A percentile compares a stretch with the other conserved stretches of the same genome.
Conservation (phyloP, 495 filamentous ascomycete species). For the Hypoxylon fuscum region DNA sequence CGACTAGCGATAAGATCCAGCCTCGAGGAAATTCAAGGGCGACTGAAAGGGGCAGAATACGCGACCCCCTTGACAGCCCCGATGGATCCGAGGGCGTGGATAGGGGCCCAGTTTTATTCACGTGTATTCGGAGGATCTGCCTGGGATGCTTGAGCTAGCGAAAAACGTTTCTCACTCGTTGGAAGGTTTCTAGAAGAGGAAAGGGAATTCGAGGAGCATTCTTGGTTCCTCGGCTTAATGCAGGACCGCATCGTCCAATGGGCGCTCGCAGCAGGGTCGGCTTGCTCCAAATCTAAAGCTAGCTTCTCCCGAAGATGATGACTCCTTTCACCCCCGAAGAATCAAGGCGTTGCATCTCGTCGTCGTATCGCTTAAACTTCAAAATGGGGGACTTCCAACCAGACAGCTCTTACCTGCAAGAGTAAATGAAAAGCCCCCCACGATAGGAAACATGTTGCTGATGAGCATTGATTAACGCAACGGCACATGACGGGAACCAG, state of each 20-base stretch:
- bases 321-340: constrained; percentile 15
- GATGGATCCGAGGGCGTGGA: constrained; percentile 41
- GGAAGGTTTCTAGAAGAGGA: constrained; percentile 41
- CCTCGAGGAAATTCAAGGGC: constrained; percentile 8
- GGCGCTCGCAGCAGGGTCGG: constrained; percentile 1
- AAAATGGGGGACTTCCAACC: constrained; percentile 32
- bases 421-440: constrained; percentile 38
- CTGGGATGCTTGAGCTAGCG: constrained; percentile 33
- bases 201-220: constrained; percentile 25
- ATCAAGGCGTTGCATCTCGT: constrained; percentile 28
- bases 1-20: constrained; percentile 27
- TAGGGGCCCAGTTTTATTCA: constrained; percentile 40
- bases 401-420: constrained; percentile 15
- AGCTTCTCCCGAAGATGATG: constrained; percentile 25
- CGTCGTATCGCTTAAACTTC: constrained; percentile 39
- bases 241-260: constrained; percentile 36
- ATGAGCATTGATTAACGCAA: constrained; percentile 35
- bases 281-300: constrained; percentile 30
- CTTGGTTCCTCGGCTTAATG: constrained; percentile 40
- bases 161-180: constrained; percentile 32
- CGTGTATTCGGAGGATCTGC: constrained; percentile 39
- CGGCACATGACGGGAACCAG: constrained; percentile 36
- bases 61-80: constrained; percentile 32
- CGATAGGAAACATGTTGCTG: constrained; percentile 23
- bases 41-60: constrained; percentile 30